A percentile compares a stretch with the other conserved stretches of the same genome.
Evolutionary conservation across 2,329 filamentous ascomycete species (phyloP).

Genomic region (Fusarium camptoceras): DNA sequence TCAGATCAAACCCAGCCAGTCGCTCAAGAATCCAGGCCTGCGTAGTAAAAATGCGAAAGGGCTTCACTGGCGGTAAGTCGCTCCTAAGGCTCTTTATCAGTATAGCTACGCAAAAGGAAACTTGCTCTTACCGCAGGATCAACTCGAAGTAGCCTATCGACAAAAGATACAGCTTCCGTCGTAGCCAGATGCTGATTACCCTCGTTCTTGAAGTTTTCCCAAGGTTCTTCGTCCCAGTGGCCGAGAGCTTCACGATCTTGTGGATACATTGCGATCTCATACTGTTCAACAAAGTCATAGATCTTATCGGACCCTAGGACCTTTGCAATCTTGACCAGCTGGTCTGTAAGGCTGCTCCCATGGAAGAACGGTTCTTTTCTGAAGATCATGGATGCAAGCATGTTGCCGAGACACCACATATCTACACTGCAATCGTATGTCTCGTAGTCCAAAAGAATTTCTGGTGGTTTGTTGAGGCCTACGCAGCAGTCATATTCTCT

Average conservation of each 20-base stretch:
- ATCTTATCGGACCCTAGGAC: conserved; percentile 95
- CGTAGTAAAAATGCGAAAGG: not conserved
- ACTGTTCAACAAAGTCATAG: conserved; percentile 97
- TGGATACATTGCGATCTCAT: conserved; percentile 94
- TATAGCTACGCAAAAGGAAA: fast-evolving
- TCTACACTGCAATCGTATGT: conserved; percentile 98
- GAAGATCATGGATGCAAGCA: conserved; percentile 99
- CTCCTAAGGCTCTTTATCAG: not conserved
- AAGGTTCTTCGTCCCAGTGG: conserved; percentile 91
- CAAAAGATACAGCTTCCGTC: conserved; percentile 94
- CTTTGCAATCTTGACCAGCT: conserved; percentile 97
- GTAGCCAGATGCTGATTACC: conserved; percentile 96
- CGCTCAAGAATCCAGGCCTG: not conserved
- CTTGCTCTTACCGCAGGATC: conserved; percentile 82
- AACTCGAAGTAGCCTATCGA: conserved; percentile 94
- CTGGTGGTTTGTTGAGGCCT: conserved; percentile 72
- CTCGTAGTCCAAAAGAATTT: conserved; percentile 94
- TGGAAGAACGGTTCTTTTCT: conserved; percentile 99
- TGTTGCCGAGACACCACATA: conserved; percentile 98
- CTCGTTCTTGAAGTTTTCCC: conserved; percentile 93
- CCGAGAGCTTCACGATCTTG: conserved; percentile 97
- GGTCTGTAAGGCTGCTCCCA: conserved; percentile 94
- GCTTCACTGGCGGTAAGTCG: conserved; percentile 11
- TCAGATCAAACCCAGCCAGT: not conserved
- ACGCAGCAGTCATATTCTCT: not conserved